Evolutionary conservation across 2,329 filamentous ascomycete genomes (phyloP), one percentile per base, ranked within the genome.

Genomic region (Stachybotrys echinatus): DNA sequence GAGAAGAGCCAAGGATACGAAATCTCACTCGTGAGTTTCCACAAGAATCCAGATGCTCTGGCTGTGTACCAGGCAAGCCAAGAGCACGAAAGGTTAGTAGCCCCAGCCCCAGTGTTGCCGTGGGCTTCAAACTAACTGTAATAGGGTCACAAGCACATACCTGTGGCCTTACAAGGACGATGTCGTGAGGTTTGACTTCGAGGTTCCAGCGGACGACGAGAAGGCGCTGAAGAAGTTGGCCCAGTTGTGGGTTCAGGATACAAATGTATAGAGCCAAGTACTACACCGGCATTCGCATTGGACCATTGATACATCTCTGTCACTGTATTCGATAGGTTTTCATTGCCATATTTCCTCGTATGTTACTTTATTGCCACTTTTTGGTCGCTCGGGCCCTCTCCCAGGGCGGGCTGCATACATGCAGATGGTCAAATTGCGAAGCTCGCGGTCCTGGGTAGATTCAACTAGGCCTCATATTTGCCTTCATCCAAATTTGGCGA

Each of bases 101-200:
- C 14, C 27, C 10, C 10, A 34, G 14, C 14, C 10, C 10, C 27
- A 10, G 27, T 8, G 27, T 3, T 5, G 27, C 5, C 10, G 5
- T 2, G 27, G 14, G 14, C 10, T 34, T 10, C 10, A 14, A 8
- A 5, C 27, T 34, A 14, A 34, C 27, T 2, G 10, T 34, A 5
- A 34, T 39, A 81, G 78, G 47, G 75, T 80, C 0, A 80, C 77
- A 0, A 72, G 67, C 23, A 71, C 67, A 4, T 75, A 74, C 47
- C 61, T 81, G 7, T 78, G 73, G 61, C 77, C 77, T 0, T 81
- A 69, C 55, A 74, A 73, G 18, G 76, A 81, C 47, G 76, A 80
- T 50, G 61, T 81, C 1, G 68, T 69, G 17, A 65, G 77, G 18
- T 81, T 80, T 55, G 78, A 81, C 54, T 80, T 81, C 53, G 76